Conservation (phyloP, 768 basidiomycete species). For the Auriscalpium orientale region DNA sequence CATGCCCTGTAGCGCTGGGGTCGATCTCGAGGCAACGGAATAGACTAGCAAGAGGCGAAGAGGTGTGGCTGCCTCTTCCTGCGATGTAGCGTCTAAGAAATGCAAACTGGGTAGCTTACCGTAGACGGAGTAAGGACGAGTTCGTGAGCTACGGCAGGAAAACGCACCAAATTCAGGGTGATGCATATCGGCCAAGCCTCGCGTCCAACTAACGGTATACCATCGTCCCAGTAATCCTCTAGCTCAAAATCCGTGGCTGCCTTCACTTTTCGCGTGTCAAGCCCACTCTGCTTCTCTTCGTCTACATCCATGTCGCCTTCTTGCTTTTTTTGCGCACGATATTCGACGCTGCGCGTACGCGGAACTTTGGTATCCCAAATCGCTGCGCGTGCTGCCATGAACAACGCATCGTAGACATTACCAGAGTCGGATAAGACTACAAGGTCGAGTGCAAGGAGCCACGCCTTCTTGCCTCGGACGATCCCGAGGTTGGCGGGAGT, state of each 20-base stretch:
- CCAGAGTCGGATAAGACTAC: constrained; percentile 68
- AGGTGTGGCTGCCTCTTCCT: constrained; percentile 65
- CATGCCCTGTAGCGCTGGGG: constrained; percentile 50
- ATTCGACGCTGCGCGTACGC: constrained; percentile 62
- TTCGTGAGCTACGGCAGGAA: neutral
- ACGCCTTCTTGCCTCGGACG: constrained; percentile 48
- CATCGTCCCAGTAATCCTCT: constrained; percentile 84
- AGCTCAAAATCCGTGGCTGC: constrained; percentile 77
- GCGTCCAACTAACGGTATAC: constrained; percentile 53
- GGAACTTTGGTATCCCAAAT: constrained; percentile 80
- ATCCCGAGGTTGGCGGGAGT: constrained; percentile 56
- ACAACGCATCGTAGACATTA: constrained; percentile 69
- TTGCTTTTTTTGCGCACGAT: constrained; percentile 37
- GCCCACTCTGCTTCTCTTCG: constrained; percentile 36
- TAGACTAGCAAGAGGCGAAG: constrained; percentile 55
- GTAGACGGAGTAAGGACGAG: neutral
- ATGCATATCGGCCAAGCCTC: constrained; percentile 70
- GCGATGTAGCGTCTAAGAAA: constrained; percentile 65
- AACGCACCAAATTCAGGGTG: constrained; percentile 66
- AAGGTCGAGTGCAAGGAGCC: constrained; percentile 73
- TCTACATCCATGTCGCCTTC: constrained; percentile 50
- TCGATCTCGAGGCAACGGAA: constrained; percentile 39
- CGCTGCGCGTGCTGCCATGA: constrained; percentile 72
- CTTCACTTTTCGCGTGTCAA: constrained; percentile 45
- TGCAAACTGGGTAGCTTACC: constrained; percentile 48